phyloP scores from a whole-genome alignment of 1,284 basidiomycete species.

The Athelia sp. region DNA sequence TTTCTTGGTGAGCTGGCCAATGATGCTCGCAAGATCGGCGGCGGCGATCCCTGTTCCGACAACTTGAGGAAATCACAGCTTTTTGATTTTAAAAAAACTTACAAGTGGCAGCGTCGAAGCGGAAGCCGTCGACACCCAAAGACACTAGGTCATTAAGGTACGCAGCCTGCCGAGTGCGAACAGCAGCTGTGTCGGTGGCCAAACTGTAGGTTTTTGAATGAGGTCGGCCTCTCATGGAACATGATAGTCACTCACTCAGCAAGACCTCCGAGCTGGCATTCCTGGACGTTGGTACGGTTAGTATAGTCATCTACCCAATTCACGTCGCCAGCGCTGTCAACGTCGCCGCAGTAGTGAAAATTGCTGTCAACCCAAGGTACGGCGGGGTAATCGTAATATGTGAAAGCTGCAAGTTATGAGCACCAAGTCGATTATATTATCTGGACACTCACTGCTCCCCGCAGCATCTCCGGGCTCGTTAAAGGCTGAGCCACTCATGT shows the following conservation, averaged over 20 bases:
- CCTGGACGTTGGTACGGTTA: too few species aligned
- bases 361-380: too few species aligned
- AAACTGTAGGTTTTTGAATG: conserved; percentile 12
- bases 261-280: too few species aligned
- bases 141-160: conserved; percentile 25
- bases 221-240: background rate
- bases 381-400: too few species aligned
- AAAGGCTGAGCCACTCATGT: too few species aligned
- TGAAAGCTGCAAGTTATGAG: too few species aligned
- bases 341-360: too few species aligned
- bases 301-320: too few species aligned
- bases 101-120: conserved; percentile 30
- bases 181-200: conserved; percentile 22
- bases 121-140: conserved; percentile 26
- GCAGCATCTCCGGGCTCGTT: too few species aligned
- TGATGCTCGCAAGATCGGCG: conserved; percentile 17
- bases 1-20: background rate
- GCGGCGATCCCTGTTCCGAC: conserved; percentile 14
- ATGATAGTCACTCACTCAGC: background rate
- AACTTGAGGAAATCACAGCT: background rate
- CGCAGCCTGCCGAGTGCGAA: conserved; percentile 18
- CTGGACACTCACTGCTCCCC: too few species aligned
- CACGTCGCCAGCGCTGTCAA: too few species aligned
- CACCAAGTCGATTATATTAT: too few species aligned
- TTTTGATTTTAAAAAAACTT: conserved; percentile 1